Percentiles rank a stretch among this genome's conserved stretches.
Conservation (phyloP, 805 yeast genomes). For the Saccharomycopsis babjevae region DNA sequence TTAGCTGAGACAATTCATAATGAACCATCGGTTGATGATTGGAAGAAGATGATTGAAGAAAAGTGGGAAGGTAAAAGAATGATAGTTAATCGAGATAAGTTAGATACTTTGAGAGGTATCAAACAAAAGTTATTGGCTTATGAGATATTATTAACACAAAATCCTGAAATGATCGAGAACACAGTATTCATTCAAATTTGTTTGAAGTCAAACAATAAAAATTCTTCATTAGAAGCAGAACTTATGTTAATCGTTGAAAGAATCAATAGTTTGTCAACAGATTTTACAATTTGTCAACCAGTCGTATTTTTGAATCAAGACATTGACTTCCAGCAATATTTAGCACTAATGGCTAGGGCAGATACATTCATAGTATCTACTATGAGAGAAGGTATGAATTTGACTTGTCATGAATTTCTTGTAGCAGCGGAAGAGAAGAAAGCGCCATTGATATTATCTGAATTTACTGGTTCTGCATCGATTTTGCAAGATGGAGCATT, state of each 20-base stretch:
- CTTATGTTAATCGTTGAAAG: slow-evolving; percentile 71
- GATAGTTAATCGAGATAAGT: slow-evolving; percentile 80
- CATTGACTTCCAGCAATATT: slow-evolving; percentile 77
- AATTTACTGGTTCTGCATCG: slow-evolving; percentile 90
- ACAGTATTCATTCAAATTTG: slow-evolving; percentile 81
- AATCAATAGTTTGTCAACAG: slow-evolving; percentile 67
- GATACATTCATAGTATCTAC: slow-evolving; percentile 82
- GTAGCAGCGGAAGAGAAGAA: slow-evolving; percentile 60
- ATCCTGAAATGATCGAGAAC: slow-evolving; percentile 60
- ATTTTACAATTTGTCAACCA: slow-evolving; percentile 69
- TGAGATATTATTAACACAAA: slow-evolving; percentile 59
- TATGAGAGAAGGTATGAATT: slow-evolving; percentile 92
- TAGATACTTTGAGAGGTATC: slow-evolving; percentile 80
- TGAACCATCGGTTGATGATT: slow-evolving; percentile 43
- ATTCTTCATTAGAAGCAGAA: slow-evolving; percentile 60
- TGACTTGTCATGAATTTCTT: slow-evolving; percentile 91
- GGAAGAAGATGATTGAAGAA: slow-evolving; percentile 63
- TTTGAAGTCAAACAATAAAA: slow-evolving; percentile 42
- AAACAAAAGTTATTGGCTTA: slow-evolving; percentile 82
- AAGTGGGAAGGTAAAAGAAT: slow-evolving; percentile 66
- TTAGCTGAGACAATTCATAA: slow-evolving; percentile 34
- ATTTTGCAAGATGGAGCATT: slow-evolving; percentile 62
- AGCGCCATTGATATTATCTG: slow-evolving; percentile 80
- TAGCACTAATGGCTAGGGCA: slow-evolving; percentile 80
- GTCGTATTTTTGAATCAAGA: slow-evolving; percentile 85